A percentile compares a stretch with the other conserved stretches of the same genome.
Conservation (phyloP, 768 basidiomycete species). For the Agaricus subrufescens region DNA sequence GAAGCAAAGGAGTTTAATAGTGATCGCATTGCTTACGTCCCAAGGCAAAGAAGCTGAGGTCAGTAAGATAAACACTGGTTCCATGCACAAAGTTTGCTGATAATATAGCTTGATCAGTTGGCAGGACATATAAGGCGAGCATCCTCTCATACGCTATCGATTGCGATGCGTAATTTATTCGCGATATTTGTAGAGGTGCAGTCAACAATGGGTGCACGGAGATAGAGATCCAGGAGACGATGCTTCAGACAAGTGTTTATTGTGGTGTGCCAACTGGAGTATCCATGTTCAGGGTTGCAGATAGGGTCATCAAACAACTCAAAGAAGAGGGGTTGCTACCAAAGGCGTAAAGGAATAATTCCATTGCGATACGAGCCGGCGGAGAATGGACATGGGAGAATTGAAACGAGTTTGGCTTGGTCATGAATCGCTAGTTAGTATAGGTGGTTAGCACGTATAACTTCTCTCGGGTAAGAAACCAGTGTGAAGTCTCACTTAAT, state of each 20-base stretch:
- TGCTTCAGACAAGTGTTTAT: conserved; percentile 38
- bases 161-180: not conserved
- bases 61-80: conserved; percentile 2
- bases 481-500: too few species aligned
- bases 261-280: conserved; percentile 40
- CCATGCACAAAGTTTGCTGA: not conserved
- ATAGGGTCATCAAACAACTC: conserved; percentile 32
- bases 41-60: conserved; percentile 42
- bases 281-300: conserved; percentile 35
- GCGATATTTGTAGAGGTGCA: conserved; percentile 28
- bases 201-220: conserved; percentile 39
- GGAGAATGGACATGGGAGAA: too few species aligned
- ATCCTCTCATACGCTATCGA: not conserved
- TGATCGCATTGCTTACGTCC: conserved; percentile 36
- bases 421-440: too few species aligned
- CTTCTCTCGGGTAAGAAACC: too few species aligned
- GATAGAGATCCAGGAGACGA: conserved; percentile 37
- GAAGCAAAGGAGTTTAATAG: conserved; percentile 42
- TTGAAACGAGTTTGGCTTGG: too few species aligned
- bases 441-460: too few species aligned
- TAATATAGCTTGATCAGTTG: not conserved
- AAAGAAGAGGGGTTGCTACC: conserved; percentile 27
- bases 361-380: too few species aligned
- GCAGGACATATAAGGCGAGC: conserved; percentile 5
- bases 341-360: conserved; percentile 8